Percentiles rank a stretch among this genome's conserved stretches.
phyloP scores from a whole-genome alignment of 75 land plant genomes.

The Adiantum capillusveneris region DNA sequence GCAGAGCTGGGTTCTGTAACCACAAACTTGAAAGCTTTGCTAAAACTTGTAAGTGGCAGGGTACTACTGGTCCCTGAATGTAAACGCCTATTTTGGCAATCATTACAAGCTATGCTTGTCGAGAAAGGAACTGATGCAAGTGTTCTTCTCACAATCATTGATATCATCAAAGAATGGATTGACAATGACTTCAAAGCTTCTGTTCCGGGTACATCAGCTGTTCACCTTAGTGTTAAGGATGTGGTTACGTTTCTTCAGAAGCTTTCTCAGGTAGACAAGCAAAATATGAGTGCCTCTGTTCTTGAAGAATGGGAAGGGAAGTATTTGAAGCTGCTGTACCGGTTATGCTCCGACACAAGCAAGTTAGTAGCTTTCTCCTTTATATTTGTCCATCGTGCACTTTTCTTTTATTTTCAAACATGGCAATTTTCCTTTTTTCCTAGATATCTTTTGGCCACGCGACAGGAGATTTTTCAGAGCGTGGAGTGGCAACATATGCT shows the following conservation, averaged over 20 bases:
- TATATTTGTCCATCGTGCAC: no score
- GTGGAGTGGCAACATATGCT: conserved; percentile 95
- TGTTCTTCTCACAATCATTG: conserved; percentile 81
- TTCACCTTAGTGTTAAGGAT: conserved; percentile 56
- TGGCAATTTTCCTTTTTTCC: no score
- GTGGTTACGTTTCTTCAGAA: conserved; percentile 76
- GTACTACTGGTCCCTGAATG: conserved; percentile 74
- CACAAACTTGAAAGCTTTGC: conserved; percentile 61
- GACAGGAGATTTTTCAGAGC: conserved; percentile 93
- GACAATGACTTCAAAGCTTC: conserved; percentile 64
- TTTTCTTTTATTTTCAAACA: no score
- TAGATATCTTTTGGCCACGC: conserved; percentile 62
- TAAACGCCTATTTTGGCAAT: conserved; percentile 60
- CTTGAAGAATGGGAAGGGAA: conserved; percentile 90
- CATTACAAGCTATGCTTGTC: conserved; percentile 57
- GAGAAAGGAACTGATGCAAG: conserved; percentile 91
- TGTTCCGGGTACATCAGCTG: conserved; percentile 29
- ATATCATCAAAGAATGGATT: conserved; percentile 80
- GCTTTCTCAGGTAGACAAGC: conserved; percentile 86
- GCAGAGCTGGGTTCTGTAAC: conserved; percentile 55
- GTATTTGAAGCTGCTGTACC: conserved; percentile 84
- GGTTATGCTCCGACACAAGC: conserved; percentile 80
- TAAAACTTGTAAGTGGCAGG: conserved; percentile 84
- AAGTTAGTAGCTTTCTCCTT: conserved; percentile 43
- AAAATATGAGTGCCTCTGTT: conserved; percentile 44